Base-by-base conservation (phyloP, 2,329 filamentous ascomycete species). In the Incumbomyces delicatus region DNA sequence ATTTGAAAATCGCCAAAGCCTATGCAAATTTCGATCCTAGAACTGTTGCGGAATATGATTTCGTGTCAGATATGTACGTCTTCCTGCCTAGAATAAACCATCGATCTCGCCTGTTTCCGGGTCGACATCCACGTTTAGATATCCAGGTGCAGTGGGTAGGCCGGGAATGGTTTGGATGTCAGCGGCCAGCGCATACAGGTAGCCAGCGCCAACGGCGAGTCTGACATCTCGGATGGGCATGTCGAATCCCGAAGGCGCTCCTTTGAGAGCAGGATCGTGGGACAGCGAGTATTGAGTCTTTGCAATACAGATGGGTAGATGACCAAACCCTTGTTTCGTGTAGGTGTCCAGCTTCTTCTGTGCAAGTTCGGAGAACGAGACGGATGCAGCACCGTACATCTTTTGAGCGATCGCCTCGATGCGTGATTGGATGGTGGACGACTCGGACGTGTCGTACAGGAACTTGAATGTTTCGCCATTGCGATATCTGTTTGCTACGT, bases 121-220 rank as follows among this genome's bases (percentile, higher is more conserved):
- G 58, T 90, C 83, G 36, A 82, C 75, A 57, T 95, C 90, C 38
- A 95, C 89, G 60, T 95, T 95, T 52, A 96, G 73, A 63, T 96
- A 96, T 10, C 92, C 92, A 7, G 90, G 92, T 16, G 90, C 90
- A 7, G 92, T 96, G 8, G 90, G 90, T 54, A 98, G 73, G 51
- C 92, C 92, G 12, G 92, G 92, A 54, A 98, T 98, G 1, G 92
- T 98, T 73, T 96, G 92, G 56, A 98, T 96, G 62, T 98, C 92
- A 12, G 92, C 92, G 45, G 92, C 92, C 51, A 96, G 76, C 6
- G 92, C 92, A 59, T 95, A 95, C 76, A 95, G 70, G 65, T 95
- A 95, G 53, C 92, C 92, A 52, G 87, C 92, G 61, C 92, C 92
- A 50, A 89, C 89, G 22, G 92, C 92, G 75, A 98, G 81, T 52